phyloP scores from a whole-genome alignment of 805 yeast species.

The Yamadazyma sp. region DNA sequence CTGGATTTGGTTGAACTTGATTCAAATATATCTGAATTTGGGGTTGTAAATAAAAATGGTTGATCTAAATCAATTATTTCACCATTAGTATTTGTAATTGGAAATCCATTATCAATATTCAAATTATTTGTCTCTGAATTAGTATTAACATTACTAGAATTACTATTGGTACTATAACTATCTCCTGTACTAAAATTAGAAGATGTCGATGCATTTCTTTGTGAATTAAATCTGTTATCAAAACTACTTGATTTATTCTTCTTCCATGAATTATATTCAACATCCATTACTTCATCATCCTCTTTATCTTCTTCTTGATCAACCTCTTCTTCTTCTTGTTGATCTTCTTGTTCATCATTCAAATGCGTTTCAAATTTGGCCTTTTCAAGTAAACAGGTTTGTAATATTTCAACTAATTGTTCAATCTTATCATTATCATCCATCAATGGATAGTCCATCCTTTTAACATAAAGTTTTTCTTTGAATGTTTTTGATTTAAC shows the following conservation, averaged over 20 bases:
- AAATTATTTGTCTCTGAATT: not conserved
- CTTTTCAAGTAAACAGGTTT: constrained; percentile 2
- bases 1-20: constrained; percentile 5
- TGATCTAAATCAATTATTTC: not conserved
- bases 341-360: constrained; percentile 1
- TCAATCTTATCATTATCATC: constrained; percentile 6
- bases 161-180: not conserved
- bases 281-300: constrained; percentile 1
- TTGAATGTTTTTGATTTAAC: constrained; percentile 4
- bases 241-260: not conserved
- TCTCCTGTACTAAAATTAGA: not conserved
- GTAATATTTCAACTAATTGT: not conserved
- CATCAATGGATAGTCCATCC: constrained; percentile 6
- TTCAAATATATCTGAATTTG: constrained; percentile 7
- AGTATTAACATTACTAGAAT: not conserved
- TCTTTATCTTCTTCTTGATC: not conserved
- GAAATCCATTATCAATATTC: constrained; percentile 1
- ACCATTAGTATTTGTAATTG: not conserved
- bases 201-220: not conserved
- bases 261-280: not conserved
- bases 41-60: constrained; percentile 1
- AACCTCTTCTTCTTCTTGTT: not conserved
- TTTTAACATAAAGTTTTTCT: constrained; percentile 2
- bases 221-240: not conserved
- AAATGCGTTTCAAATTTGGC: constrained; percentile 1